Percentiles rank a stretch among this genome's conserved stretches.
These are phyloP conservation scores for Eucalyptus fibrosa DNA, from an alignment of 345 rosid genomes.

Conservation along the genomic window DNA sequence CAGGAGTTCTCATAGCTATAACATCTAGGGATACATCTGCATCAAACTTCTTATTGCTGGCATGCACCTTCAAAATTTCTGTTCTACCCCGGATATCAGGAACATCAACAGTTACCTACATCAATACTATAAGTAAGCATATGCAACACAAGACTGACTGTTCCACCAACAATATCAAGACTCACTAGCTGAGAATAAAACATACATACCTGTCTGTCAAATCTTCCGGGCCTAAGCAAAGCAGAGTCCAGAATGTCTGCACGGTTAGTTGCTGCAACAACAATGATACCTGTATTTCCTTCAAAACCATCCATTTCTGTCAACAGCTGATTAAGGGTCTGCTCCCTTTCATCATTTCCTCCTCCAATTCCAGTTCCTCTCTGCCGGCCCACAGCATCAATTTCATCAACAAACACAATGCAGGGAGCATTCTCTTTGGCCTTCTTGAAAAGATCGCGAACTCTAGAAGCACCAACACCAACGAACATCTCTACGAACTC, in stretches of 20 bases:
- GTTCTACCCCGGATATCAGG: conserved; percentile 88
- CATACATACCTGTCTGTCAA: conserved; percentile 73
- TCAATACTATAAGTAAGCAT: not conserved
- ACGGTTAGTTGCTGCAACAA: conserved; percentile 89
- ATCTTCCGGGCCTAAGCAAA: conserved; percentile 84
- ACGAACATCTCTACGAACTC: conserved; percentile 99
- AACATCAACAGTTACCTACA: conserved; percentile 86
- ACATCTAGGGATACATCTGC: conserved; percentile 84
- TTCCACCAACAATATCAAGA: not conserved
- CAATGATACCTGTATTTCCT: conserved; percentile 92
- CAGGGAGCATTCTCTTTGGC: conserved; percentile 95
- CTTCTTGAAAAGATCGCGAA: conserved; percentile 90
- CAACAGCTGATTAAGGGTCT: conserved; percentile 91
- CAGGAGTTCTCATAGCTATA: conserved; percentile 95
- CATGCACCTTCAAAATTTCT: conserved; percentile 87
- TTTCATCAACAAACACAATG: conserved; percentile 97
- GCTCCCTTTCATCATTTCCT: conserved; percentile 98
- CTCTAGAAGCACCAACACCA: conserved; percentile 97
- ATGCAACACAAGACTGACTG: not conserved
- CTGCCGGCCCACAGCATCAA: conserved; percentile 94
- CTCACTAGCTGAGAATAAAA: not conserved
- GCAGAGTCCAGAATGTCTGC: conserved; percentile 95
- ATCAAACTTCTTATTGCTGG: conserved; percentile 80
- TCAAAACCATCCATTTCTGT: conserved; percentile 99
- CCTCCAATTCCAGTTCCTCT: conserved; percentile 97